Conservation (phyloP, 1,284 basidiomycete species). For the Cryptococcus hybrid region DNA sequence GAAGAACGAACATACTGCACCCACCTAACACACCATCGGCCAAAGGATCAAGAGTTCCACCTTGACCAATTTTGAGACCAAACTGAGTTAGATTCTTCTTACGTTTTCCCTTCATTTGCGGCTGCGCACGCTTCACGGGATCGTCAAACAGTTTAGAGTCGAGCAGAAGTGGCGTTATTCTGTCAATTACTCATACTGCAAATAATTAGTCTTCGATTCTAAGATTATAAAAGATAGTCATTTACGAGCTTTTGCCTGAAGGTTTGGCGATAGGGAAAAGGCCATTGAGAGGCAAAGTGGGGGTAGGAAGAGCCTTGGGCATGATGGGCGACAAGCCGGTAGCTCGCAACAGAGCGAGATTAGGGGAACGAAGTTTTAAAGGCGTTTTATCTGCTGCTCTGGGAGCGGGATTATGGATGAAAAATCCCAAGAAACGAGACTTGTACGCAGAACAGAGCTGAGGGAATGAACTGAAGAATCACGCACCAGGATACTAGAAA, state of each 20-base stretch:
- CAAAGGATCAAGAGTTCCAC: conserved; percentile 83
- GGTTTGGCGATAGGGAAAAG: conserved; percentile 52
- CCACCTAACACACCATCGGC: conserved; percentile 73
- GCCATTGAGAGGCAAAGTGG: conserved; percentile 47
- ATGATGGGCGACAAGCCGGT: conserved; percentile 22
- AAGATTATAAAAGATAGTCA: not conserved
- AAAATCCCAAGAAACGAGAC: not conserved
- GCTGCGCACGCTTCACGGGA: conserved; percentile 21
- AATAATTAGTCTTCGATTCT: too few relatives aligned
- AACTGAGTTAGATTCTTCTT: conserved; percentile 42
- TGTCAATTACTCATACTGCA: conserved; percentile 84
- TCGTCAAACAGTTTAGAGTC: conserved; percentile 77
- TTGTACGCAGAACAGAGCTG: too few relatives aligned
- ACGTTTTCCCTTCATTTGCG: conserved; percentile 23
- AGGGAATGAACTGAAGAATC: not conserved
- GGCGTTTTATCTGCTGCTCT: not conserved
- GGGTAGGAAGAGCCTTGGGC: conserved; percentile 43
- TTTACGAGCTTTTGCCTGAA: conserved; percentile 47
- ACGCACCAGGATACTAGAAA: not conserved
- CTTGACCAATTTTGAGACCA: conserved; percentile 52
- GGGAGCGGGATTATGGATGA: not conserved
- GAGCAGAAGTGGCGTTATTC: conserved; percentile 75
- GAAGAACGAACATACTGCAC: conserved; percentile 33
- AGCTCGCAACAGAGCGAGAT: not conserved
- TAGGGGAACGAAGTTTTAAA: conserved; percentile 5